phyloP scores from a whole-genome alignment of 169 alveolate species.

The Plasmodium fragile region DNA sequence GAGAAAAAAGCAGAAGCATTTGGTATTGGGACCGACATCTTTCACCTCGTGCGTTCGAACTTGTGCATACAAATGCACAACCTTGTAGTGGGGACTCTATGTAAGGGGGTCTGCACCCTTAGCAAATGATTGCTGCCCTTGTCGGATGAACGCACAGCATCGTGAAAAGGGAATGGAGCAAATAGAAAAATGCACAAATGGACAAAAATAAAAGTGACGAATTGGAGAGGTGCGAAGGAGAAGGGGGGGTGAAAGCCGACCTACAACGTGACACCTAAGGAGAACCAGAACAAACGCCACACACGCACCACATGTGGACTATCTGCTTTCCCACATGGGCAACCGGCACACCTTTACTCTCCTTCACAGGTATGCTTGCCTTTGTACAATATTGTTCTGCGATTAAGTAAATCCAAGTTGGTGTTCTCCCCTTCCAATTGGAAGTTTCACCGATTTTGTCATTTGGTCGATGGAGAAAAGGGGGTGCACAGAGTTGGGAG shows the following conservation, averaged over 20 bases:
- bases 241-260: background rate
- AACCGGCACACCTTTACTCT: background rate
- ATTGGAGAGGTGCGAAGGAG: background rate
- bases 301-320: background rate
- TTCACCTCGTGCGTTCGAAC: background rate
- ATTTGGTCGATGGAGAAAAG: background rate
- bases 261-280: background rate
- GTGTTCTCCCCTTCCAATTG: background rate
- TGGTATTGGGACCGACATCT: background rate
- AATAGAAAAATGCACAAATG: background rate
- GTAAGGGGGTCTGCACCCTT: background rate
- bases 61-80: background rate
- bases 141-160: background rate
- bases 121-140: background rate
- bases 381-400: background rate
- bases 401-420: background rate
- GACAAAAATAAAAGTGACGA: background rate
- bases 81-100: background rate
- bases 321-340: background rate
- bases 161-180: background rate
- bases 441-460: background rate
- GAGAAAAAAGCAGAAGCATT: background rate
- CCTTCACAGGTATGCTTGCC: background rate
- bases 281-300: background rate
- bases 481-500: background rate